A percentile compares a stretch with the other conserved stretches of the same genome.
These are phyloP conservation scores for Picea sitchensis DNA, from an alignment of 75 land plant species.

Conservation along the genomic window DNA sequence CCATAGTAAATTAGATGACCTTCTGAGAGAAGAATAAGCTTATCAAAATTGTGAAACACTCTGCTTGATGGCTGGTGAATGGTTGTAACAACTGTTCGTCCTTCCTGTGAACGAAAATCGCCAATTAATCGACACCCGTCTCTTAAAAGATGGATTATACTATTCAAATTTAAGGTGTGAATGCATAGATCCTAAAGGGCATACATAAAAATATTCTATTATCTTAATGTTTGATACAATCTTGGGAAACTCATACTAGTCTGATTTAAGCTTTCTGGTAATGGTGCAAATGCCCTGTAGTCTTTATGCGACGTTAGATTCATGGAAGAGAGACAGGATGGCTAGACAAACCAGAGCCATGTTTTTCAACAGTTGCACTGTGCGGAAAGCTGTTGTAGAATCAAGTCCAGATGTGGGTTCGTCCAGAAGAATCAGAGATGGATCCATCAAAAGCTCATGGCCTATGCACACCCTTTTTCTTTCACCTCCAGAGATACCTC, in stretches of 20 bases:
- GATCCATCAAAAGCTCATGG: constrained; percentile 63
- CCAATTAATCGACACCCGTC: neutral
- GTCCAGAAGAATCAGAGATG: constrained; percentile 61
- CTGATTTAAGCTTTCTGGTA: constrained; percentile 27
- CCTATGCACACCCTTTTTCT: constrained; percentile 67
- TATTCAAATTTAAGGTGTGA: constrained; percentile 42
- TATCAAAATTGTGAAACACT: constrained; percentile 29
- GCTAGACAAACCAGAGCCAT: constrained; percentile 25
- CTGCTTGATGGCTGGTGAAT: constrained; percentile 41
- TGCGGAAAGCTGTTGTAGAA: constrained; percentile 60
- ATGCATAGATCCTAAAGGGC: constrained; percentile 27
- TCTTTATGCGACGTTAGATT: constrained; percentile 36
- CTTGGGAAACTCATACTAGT: neutral
- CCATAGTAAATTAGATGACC: constrained; percentile 34
- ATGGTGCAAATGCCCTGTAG: constrained; percentile 28
- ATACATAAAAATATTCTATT: neutral
- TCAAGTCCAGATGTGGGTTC: constrained; percentile 84
- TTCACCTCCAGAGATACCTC: constrained; percentile 76
- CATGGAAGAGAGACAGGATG: constrained; percentile 10
- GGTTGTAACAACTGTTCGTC: constrained; percentile 30
- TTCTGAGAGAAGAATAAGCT: constrained; percentile 27
- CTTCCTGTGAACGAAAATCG: constrained; percentile 1
- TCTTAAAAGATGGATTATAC: constrained; percentile 23
- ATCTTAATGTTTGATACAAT: no score
- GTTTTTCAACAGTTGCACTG: constrained; percentile 30